A percentile compares a stretch with the other conserved stretches of the same genome.
phyloP scores from a whole-genome alignment of 495 filamentous ascomycete genomes.

The Corynascus novoguineensis region DNA sequence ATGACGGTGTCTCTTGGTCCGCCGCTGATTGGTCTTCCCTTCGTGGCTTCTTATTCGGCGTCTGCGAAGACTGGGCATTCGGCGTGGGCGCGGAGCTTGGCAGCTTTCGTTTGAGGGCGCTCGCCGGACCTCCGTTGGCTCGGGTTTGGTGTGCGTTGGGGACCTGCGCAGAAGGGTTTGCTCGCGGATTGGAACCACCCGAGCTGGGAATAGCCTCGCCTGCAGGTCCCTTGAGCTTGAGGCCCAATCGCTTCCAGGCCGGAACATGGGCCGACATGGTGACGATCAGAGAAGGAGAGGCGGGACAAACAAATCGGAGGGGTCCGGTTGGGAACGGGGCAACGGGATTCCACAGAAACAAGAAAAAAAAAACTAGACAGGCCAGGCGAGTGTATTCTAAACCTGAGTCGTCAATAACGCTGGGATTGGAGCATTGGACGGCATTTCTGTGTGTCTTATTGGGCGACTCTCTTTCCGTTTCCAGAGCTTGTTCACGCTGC shows the following conservation, averaged over 20 bases:
- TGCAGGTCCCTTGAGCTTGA: conserved; percentile 60
- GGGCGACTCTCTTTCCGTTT: conserved; percentile 22
- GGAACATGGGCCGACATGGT: conserved; percentile 48
- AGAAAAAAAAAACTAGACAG: conserved; percentile 3
- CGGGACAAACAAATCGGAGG: conserved; percentile 1
- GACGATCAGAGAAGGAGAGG: conserved; percentile 16
- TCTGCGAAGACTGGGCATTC: conserved; percentile 24
- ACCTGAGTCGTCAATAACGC: conserved; percentile 21
- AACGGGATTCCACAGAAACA: conserved; percentile 9
- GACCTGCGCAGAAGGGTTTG: conserved; percentile 13
- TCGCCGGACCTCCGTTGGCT: conserved; percentile 26
- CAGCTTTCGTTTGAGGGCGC: conserved; percentile 34
- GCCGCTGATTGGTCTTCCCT: conserved; percentile 17
- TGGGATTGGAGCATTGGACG: conserved; percentile 15
- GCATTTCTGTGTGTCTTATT: conserved; percentile 21
- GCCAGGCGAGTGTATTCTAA: conserved; percentile 9
- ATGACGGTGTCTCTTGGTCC: conserved; percentile 7
- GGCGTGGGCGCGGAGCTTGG: conserved; percentile 15
- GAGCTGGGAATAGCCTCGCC: conserved; percentile 38
- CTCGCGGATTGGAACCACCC: conserved; percentile 13
- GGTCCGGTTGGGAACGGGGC: conserved; percentile 14
- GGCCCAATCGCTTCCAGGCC: conserved; percentile 71
- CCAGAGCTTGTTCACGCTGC: conserved; percentile 15
- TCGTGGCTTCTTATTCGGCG: conserved; percentile 30
- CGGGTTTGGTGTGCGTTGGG: conserved; percentile 17